Evolutionary conservation across 495 filamentous ascomycete genomes (phyloP), one percentile per base, ranked within the genome.

Genomic region (Neurospora cerealis): DNA sequence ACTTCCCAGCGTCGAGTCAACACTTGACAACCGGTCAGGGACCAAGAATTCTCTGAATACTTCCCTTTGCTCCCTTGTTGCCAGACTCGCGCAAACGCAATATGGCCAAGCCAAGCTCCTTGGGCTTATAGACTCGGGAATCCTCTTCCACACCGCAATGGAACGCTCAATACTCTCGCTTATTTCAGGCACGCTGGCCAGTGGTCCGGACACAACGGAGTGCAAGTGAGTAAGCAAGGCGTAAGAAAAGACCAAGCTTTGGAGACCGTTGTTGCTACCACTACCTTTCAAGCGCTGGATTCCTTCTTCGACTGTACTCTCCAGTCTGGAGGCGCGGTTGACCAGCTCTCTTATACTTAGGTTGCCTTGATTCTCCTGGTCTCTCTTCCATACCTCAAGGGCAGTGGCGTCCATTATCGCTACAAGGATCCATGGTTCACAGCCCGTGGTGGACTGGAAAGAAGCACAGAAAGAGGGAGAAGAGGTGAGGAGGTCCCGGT

Each of bases 141-240:
- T 13, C 21, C n/a, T 6, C 46, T 70, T 39, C 71, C 71, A 73
- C 13, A 9, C 71, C 11, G 19, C 34, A 69, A 73, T 24, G 17
- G 71, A 38, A 24, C 71, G 71, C n/a, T 69, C 32, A 36, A 73
- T 69, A 17, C 71, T 69, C 5, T 69, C 32, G 13, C 28, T 24
- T 69, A 73, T 69, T 21, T 73, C 71, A 15, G 71, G 71, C 34
- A 69, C 71, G 13, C 46, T 62, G 37, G 19, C 34, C 28, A 70
- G 36, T 6, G 71, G 32, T 10, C 71, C 54, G 5, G 71, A 69
- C 24, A 73, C 46, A 15, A 73, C 40, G 6, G 44, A 21, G 13
- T 73, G 71, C 36, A 73, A 36, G 36, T 73, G 71, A 39, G 34
- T 36, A 19, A 73, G 71, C 21, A 73, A 21, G 19, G 71, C 71